phyloP scores from a whole-genome alignment of 225 moss, liverwort and hornwort species.

The Physcomitrium patens region DNA sequence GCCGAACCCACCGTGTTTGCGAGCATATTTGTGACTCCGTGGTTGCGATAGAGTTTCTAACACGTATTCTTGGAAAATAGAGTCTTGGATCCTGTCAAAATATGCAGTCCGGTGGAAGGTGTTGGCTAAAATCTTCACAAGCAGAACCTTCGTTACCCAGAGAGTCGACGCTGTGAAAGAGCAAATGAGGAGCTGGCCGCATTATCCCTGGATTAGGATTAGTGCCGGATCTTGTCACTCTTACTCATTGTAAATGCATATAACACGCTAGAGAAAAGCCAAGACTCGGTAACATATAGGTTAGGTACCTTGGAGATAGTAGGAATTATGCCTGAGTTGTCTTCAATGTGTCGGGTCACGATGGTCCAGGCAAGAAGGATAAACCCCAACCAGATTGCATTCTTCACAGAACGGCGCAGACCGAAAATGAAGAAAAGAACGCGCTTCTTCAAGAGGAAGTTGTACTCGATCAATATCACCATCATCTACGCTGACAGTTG shows the following conservation, averaged over 20 bases:
- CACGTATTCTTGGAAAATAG: slow-evolving; percentile 78
- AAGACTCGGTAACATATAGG: too few species aligned
- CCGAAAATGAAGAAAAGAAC: slow-evolving; percentile 90
- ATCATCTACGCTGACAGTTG: slow-evolving; percentile 73
- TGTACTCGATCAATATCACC: slow-evolving; percentile 79
- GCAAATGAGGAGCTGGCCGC: slow-evolving; percentile 76
- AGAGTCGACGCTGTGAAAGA: slow-evolving; percentile 73
- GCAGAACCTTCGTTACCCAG: slow-evolving; percentile 84
- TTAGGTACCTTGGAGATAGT: slow-evolving; percentile 62
- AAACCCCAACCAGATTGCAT: slow-evolving; percentile 77
- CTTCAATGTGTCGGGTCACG: slow-evolving; percentile 49
- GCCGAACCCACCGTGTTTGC: neutral
- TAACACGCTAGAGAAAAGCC: neutral
- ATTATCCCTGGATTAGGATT: neutral
- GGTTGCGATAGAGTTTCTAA: slow-evolving; percentile 74
- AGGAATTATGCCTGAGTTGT: slow-evolving; percentile 50
- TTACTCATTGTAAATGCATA: neutral
- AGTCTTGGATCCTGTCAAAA: slow-evolving; percentile 88
- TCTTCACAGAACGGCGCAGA: slow-evolving; percentile 70
- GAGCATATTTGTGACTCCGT: slow-evolving; percentile 3
- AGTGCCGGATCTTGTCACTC: neutral
- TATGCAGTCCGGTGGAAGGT: slow-evolving; percentile 82
- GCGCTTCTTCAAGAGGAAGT: slow-evolving; percentile 80
- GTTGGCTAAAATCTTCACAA: slow-evolving; percentile 79
- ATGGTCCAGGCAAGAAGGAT: slow-evolving; percentile 82